Evolutionary conservation across 2,329 filamentous ascomycete genomes (phyloP), one percentile per base, ranked within the genome.

Genomic region (Diplodia mutila): DNA sequence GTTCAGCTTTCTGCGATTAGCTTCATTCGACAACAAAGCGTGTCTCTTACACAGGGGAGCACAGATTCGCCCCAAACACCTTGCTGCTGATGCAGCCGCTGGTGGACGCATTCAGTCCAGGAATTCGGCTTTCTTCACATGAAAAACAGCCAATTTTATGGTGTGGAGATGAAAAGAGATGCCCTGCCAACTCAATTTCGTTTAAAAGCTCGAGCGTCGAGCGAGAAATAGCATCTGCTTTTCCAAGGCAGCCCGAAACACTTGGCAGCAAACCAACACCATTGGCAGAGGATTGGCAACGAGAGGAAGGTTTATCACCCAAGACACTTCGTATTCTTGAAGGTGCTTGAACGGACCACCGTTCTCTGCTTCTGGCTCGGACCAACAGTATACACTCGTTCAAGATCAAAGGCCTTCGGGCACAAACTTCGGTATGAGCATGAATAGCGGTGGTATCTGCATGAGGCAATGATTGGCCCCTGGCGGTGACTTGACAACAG

Each of bases 331-430:
- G 27, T 21, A 16, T 48, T 25, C 29, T 63, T 51, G 46, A 29
- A 34, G 29, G 23, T 63, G 46, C 46, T 63, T 25, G 29, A 37
- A 49, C 59, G 59, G 27, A 61, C 32, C 34, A n/a, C 32, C n/a
- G 4, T 54, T 29, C 32, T 11, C n/a, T 53, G n/a, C 21, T 46
- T 42, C 25, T n/a, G 8, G 16, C 49, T 12, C 42, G 8, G 27
- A 21, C 59, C 9, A n/a, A 18, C 21, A 18, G 9, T 27, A 29
- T 27, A 48, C 25, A n/a, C n/a, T n/a, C 14, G 25, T n/a, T 25
- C 37, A 18, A 59, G 18, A 46, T 42, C 46, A 18, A 39, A 57
- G 53, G 18, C 9, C 23, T 21, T n/a, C 23, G 29, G 21, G n/a
- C n/a, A 32, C 4, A n/a, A 18, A 4, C 16, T 21, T 59, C 29